These are phyloP conservation scores for Camellia oleifera DNA, from an alignment of 179 eudicot genomes.

Conservation along the genomic window DNA sequence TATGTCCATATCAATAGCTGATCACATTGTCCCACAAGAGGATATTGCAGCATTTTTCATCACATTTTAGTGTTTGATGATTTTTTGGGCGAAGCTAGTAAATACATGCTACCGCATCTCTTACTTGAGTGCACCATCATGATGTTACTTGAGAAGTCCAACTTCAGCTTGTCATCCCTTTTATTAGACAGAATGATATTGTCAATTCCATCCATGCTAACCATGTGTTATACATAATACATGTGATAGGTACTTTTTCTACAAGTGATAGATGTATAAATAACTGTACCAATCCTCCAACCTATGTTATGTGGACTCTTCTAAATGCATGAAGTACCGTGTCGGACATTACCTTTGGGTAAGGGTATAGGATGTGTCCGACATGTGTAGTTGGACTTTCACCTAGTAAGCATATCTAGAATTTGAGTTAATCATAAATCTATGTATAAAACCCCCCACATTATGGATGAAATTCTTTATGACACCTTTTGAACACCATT, in stretches of 20 bases:
- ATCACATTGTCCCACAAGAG: not conserved
- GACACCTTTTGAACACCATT: no score
- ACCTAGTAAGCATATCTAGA: no score
- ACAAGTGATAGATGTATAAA: not conserved
- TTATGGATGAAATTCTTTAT: no score
- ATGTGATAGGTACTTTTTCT: not conserved
- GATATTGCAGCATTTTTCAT: not conserved
- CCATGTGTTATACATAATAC: not conserved
- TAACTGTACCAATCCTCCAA: not conserved
- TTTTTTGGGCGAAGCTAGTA: not conserved
- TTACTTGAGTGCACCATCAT: not conserved
- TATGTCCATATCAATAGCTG: not conserved
- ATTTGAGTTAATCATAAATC: no score
- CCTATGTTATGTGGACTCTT: no score
- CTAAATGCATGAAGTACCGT: no score
- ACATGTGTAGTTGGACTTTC: no score
- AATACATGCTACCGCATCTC: not conserved
- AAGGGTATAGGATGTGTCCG: no score
- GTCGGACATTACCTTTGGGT: no score
- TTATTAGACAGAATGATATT: not conserved
- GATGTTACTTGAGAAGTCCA: not conserved
- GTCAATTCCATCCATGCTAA: not conserved
- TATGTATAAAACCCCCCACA: no score
- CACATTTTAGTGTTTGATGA: not conserved
- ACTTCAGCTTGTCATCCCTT: not conserved